These are phyloP conservation scores for Selaginella tamariscina DNA, from an alignment of 75 land plant species.

Conservation along the genomic window DNA sequence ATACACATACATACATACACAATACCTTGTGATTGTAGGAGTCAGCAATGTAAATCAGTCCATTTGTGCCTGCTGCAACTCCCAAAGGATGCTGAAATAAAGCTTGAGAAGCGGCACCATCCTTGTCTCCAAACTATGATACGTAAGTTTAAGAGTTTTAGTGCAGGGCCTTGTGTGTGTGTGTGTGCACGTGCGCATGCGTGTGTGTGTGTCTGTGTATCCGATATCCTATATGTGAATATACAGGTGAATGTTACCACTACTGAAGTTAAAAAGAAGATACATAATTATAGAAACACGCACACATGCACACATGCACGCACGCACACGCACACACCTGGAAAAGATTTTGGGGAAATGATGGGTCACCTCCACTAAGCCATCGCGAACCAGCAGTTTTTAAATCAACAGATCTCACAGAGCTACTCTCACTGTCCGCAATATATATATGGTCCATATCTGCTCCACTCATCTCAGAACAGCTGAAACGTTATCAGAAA, in stretches of 20 bases:
- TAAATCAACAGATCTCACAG: slow-evolving; percentile 66
- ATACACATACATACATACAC: too few species aligned
- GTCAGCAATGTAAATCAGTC: slow-evolving; percentile 75
- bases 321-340: slow-evolving; percentile 35
- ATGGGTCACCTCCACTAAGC: slow-evolving; percentile 86
- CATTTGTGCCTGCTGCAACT: slow-evolving; percentile 46
- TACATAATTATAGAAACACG: not conserved
- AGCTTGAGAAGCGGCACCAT: slow-evolving; percentile 75
- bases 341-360: slow-evolving; percentile 88
- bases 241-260: too few species aligned
- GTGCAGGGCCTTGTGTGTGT: too few species aligned
- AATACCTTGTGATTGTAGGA: slow-evolving; percentile 96
- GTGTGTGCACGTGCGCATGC: too few species aligned
- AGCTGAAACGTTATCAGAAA: not conserved
- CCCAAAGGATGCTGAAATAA: slow-evolving; percentile 95
- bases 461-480: slow-evolving; percentile 14
- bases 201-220: too few species aligned
- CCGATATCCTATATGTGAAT: too few species aligned
- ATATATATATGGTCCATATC: slow-evolving; percentile 53
- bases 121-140: slow-evolving; percentile 98
- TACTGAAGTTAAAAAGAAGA: too few species aligned
- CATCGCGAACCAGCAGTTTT: slow-evolving; percentile 76
- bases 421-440: slow-evolving; percentile 99
- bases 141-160: too few species aligned
- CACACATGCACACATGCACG: not conserved